Evolutionary conservation across 495 filamentous ascomycete species (phyloP).

Genomic region (Chaetomium fimeti): DNA sequence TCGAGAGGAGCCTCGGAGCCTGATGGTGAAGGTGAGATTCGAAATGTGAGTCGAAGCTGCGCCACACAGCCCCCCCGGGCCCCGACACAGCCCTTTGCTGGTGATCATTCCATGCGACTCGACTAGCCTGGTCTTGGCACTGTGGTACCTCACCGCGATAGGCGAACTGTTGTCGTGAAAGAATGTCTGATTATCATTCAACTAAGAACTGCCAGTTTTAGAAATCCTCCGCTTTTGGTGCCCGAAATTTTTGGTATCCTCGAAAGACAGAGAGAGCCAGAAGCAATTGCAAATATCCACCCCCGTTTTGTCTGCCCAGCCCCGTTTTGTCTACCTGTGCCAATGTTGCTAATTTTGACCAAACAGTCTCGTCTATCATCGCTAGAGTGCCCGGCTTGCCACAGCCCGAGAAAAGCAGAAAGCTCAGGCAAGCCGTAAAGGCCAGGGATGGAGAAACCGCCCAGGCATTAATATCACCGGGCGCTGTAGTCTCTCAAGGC

Average conservation of each 20-base stretch:
- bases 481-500: neutral
- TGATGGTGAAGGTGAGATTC: neutral
- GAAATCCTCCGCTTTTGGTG: conserved; percentile 1
- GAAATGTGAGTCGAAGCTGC: neutral
- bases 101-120: neutral
- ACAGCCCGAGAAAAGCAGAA: neutral
- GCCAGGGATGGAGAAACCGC: neutral
- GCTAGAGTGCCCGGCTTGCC: neutral
- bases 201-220: conserved; percentile 1
- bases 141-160: neutral
- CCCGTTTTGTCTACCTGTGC: conserved; percentile 35
- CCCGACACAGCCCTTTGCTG: conserved; percentile 1
- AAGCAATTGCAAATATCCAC: conserved; percentile 13
- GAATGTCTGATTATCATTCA: conserved; percentile 5
- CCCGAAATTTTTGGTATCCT: conserved; percentile 23
- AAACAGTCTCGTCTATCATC: neutral
- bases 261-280: conserved; percentile 27
- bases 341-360: conserved; percentile 10
- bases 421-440: neutral
- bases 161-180: neutral
- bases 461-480: neutral
- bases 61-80: neutral
- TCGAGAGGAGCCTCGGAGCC: neutral
- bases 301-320: too few species aligned
- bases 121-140: neutral